These are phyloP conservation scores for Phylloporus sp. DNA, from an alignment of 768 basidiomycete genomes.

Conservation along the genomic window DNA sequence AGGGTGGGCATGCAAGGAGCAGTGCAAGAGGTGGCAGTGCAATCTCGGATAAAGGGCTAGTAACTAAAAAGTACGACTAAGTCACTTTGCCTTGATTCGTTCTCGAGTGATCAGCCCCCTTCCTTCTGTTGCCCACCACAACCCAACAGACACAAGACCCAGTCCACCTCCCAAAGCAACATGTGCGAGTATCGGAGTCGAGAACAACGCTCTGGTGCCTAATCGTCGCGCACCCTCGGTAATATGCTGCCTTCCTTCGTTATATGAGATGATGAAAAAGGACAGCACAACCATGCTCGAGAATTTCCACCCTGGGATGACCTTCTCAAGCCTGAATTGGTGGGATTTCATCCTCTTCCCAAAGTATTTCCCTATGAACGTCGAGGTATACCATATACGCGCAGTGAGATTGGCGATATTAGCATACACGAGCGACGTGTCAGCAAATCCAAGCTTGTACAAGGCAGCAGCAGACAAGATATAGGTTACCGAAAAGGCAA, in stretches of 20 bases:
- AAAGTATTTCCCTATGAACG: conserved; percentile 52
- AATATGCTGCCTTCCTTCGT: conserved; percentile 15
- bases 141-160: conserved; percentile 23
- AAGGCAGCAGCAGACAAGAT: conserved; percentile 48
- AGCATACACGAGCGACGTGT: conserved; percentile 69
- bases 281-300: conserved; percentile 20
- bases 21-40: conserved; percentile 26
- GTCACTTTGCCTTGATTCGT: conserved; percentile 21
- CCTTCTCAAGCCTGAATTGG: conserved; percentile 9
- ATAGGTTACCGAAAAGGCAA: conserved; percentile 69
- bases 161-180: conserved; percentile 25
- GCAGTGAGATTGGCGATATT: conserved; percentile 66
- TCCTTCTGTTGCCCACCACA: conserved; percentile 31
- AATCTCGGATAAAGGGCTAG: neutral
- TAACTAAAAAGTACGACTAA: neutral
- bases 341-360: conserved; percentile 11
- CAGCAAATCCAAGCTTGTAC: conserved; percentile 51
- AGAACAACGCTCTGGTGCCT: conserved; percentile 21
- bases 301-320: conserved; percentile 29
- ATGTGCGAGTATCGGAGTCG: conserved; percentile 19
- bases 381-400: conserved; percentile 58
- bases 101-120: conserved; percentile 17
- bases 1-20: conserved; percentile 2
- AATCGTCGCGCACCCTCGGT: conserved; percentile 9
- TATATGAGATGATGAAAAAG: conserved; percentile 17